Conservation (phyloP, 2,329 filamentous ascomycete species). For the Pyrenochaeta sp. region DNA sequence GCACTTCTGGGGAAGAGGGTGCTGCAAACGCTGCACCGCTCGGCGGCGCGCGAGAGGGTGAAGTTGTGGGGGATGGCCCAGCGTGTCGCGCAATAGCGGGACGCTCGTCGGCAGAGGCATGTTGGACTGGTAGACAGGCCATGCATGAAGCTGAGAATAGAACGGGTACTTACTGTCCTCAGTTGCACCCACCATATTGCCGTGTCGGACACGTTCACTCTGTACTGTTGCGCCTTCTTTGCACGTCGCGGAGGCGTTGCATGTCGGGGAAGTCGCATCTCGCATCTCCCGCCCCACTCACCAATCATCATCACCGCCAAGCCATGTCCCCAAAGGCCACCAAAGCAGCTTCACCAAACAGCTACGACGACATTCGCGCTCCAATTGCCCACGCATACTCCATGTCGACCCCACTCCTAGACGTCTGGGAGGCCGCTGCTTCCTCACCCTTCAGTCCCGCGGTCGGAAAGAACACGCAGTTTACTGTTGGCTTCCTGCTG, state of each 20-base stretch:
- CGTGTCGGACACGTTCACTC: constrained; percentile 15
- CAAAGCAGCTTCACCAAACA: constrained; percentile 25
- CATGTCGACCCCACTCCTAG: constrained; percentile 67
- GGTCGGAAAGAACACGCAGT: constrained; percentile 83
- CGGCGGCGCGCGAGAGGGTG: constrained; percentile 8
- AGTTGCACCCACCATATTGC: constrained; percentile 43
- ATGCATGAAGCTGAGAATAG: background rate
- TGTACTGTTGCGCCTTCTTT: constrained; percentile 20
- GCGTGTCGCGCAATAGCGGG: constrained; percentile 19
- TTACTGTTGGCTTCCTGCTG: constrained; percentile 79
- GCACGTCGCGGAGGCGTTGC: constrained; percentile 11
- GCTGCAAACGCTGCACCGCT: constrained; percentile 7
- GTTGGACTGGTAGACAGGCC: background rate
- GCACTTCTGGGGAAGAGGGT: constrained; percentile 21
- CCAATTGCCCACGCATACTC: constrained; percentile 28
- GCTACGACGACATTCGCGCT: constrained; percentile 9
- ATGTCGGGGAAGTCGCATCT: constrained; percentile 27
- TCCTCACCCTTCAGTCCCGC: constrained; percentile 83
- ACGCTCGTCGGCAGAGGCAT: constrained; percentile 17
- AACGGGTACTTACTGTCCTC: constrained; percentile 47
- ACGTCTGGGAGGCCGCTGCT: constrained; percentile 93
- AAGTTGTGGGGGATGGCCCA: constrained; percentile 32
- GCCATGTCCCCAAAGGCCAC: constrained; percentile 33
- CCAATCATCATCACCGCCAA: constrained; percentile 27
- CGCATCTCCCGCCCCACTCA: constrained; percentile 22